A percentile compares a stretch with the other conserved stretches of the same genome.
Conservation (phyloP, 2,329 filamentous ascomycete species). For the Curvularia verruculosa region DNA sequence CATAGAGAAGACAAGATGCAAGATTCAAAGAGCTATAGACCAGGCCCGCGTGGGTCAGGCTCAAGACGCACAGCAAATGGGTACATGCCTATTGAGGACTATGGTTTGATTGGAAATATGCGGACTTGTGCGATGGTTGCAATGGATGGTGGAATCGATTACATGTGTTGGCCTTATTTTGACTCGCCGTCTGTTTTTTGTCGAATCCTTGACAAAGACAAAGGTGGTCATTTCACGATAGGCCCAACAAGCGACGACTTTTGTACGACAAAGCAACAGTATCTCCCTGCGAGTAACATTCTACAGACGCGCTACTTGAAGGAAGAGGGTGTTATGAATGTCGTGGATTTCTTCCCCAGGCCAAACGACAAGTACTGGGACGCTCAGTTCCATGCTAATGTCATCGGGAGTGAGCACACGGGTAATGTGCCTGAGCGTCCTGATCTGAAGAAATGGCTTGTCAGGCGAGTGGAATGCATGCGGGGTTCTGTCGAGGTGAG, state of each 20-base stretch:
- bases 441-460: slow-evolving; percentile 70
- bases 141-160: slow-evolving; percentile 58
- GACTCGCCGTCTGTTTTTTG: slow-evolving; percentile 79
- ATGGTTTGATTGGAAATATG: slow-evolving; percentile 83
- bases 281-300: slow-evolving; percentile 75
- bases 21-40: slow-evolving; percentile 17
- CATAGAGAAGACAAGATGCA: slow-evolving; percentile 21
- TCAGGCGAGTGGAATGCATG: slow-evolving; percentile 74
- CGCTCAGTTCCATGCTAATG: slow-evolving; percentile 43
- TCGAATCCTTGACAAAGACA: slow-evolving; percentile 74
- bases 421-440: slow-evolving; percentile 34
- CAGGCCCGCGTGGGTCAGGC: slow-evolving; percentile 16
- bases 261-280: slow-evolving; percentile 77
- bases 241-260: slow-evolving; percentile 54
- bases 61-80: slow-evolving; percentile 33
- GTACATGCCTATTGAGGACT: slow-evolving; percentile 63
- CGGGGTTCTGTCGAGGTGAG: slow-evolving; percentile 69
- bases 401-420: slow-evolving; percentile 32
- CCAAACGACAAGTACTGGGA: slow-evolving; percentile 64
- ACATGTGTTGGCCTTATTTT: slow-evolving; percentile 66
- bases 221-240: slow-evolving; percentile 76
- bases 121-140: slow-evolving; percentile 63
- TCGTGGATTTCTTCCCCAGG: slow-evolving; percentile 78
- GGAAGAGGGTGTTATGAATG: slow-evolving; percentile 74
- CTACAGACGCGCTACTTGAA: slow-evolving; percentile 79